Evolutionary conservation across 306 rosid genomes (phyloP).

Genomic region (Castanea sativa): DNA sequence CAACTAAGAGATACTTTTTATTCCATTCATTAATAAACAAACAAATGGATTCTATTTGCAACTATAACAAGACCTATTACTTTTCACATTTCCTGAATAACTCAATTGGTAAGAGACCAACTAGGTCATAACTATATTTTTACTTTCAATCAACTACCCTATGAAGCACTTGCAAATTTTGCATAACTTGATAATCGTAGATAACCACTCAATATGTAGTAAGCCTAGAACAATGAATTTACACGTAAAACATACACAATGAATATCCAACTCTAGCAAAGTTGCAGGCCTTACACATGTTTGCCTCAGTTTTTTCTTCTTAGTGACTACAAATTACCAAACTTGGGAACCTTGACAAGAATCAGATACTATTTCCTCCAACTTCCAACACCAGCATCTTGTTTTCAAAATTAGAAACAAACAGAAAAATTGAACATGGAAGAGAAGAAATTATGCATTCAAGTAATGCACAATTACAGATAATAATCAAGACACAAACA

Average conservation of each 20-base stretch:
- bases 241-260: not conserved
- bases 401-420: not conserved
- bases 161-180: not conserved
- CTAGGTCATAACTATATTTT: not conserved
- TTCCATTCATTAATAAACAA: no score
- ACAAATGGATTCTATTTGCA: no score
- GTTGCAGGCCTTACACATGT: not conserved
- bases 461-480: not conserved
- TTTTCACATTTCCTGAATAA: not conserved
- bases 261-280: constrained; percentile 1
- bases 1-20: no score
- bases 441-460: not conserved
- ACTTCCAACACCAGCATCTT: not conserved
- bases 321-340: not conserved
- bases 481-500: not conserved
- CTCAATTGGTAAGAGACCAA: not conserved
- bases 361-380: no score
- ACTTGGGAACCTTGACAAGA: no score
- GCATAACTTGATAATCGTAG: not conserved
- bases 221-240: not conserved
- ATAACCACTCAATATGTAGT: not conserved
- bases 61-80: no score
- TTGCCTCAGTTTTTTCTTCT: not conserved
- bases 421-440: not conserved
- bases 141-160: not conserved